Percentiles rank a stretch among this genome's conserved stretches.
phyloP scores from a whole-genome alignment of 352 stramenopile genomes.

The Halophytophthora polymorphica region DNA sequence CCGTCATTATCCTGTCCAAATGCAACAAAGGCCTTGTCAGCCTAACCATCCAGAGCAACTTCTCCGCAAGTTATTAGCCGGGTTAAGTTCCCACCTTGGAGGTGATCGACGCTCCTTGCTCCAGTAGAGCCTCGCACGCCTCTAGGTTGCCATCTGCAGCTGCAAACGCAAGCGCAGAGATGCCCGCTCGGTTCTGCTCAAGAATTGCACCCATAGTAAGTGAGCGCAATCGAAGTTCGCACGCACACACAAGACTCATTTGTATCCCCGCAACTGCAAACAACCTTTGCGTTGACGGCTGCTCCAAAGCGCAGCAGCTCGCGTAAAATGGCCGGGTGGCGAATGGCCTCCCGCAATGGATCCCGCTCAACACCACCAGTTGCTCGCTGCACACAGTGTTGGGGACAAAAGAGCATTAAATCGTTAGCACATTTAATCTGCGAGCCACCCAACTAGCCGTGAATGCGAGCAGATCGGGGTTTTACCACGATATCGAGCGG shows the following conservation, averaged over 20 bases:
- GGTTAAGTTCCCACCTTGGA: constrained; percentile 19
- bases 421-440: not conserved
- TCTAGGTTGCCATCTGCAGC: constrained; percentile 24
- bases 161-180: constrained; percentile 29
- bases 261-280: not conserved
- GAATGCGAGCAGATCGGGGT: not conserved
- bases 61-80: not conserved
- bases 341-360: constrained; percentile 23
- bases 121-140: constrained; percentile 32
- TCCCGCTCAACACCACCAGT: constrained; percentile 26
- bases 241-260: not conserved
- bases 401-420: not conserved
- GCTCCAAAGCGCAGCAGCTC: constrained; percentile 28
- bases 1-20: constrained; percentile 38
- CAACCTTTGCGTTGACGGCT: constrained; percentile 26
- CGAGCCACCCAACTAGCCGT: not conserved
- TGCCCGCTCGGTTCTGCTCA: constrained; percentile 19
- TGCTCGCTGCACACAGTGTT: constrained; percentile 11
- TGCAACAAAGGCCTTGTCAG: not conserved
- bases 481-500: constrained; percentile 24
- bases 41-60: not conserved
- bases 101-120: constrained; percentile 29
- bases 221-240: not conserved
- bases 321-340: constrained; percentile 24
- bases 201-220: not conserved